Evolutionary conservation across 768 basidiomycete species (phyloP).

Genomic region (Boletus speciosus): DNA sequence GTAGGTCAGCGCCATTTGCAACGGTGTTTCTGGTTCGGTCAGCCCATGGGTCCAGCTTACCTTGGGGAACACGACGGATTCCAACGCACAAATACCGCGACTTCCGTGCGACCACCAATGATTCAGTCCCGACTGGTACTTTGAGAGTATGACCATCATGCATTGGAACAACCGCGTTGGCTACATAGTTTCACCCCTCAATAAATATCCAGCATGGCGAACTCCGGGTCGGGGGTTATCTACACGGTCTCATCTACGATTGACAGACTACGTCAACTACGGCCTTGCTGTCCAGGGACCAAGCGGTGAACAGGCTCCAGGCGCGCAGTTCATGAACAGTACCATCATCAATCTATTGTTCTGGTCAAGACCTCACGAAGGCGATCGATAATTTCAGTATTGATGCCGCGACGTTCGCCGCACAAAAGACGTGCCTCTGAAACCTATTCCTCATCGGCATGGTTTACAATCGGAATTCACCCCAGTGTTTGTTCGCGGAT

Average conservation of each 20-base stretch:
- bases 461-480: too few relatives aligned
- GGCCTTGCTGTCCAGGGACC: constrained; percentile 42
- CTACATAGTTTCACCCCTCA: constrained; percentile 79
- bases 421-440: constrained; percentile 66
- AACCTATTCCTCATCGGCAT: too few relatives aligned
- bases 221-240: constrained; percentile 62
- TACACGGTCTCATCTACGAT: constrained; percentile 86
- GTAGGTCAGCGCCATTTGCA: constrained; percentile 89
- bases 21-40: constrained; percentile 75
- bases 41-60: constrained; percentile 80
- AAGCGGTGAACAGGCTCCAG: too few relatives aligned
- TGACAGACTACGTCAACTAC: constrained; percentile 73
- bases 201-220: constrained; percentile 70
- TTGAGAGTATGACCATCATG: constrained; percentile 89
- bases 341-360: constrained; percentile 59
- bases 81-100: constrained; percentile 49
- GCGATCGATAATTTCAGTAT: constrained; percentile 57
- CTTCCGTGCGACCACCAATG: constrained; percentile 83
- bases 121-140: constrained; percentile 98
- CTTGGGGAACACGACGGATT: constrained; percentile 71
- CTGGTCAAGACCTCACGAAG: constrained; percentile 79
- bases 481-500: too few relatives aligned
- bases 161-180: constrained; percentile 85
- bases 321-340: too few relatives aligned
- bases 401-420: constrained; percentile 51